A percentile compares a stretch with the other conserved stretches of the same genome.
phyloP scores from a whole-genome alignment of 148 eudicot genomes.

The Nyssa sinensis region DNA sequence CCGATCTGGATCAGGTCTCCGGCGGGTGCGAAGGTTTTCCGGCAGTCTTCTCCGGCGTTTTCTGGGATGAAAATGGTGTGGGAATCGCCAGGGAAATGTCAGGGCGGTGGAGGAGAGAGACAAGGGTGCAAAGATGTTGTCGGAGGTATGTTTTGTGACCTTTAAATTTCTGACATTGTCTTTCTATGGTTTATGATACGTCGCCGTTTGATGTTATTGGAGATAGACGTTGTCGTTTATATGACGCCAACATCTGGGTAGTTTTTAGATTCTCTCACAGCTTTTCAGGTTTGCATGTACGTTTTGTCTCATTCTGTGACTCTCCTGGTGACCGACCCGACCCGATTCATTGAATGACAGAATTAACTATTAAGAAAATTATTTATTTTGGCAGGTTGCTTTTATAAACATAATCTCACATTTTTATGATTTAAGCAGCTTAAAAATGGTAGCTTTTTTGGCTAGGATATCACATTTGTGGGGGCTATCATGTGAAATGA shows the following conservation, averaged over 20 bases:
- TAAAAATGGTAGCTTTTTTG: no score
- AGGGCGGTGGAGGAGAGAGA: background rate
- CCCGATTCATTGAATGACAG: no score
- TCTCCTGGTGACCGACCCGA: no score
- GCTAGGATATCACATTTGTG: no score
- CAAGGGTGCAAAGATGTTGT: conserved; percentile 17
- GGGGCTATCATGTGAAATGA: no score
- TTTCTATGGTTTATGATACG: background rate
- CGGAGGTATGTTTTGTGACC: conserved; percentile 22
- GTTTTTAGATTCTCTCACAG: background rate
- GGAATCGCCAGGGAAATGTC: conserved; percentile 27
- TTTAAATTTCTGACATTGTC: background rate
- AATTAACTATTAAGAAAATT: no score
- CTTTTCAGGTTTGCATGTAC: background rate
- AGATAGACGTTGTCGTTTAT: no score
- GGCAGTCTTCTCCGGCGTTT: conserved; percentile 24
- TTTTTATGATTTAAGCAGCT: no score
- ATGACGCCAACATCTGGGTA: no score
- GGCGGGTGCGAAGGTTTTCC: conserved; percentile 17
- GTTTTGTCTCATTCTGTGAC: background rate
- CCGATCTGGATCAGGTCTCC: conserved; percentile 32
- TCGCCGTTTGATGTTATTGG: background rate
- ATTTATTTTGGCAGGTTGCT: no score
- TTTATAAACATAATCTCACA: no score
- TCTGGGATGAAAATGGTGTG: conserved; percentile 20